A percentile compares a stretch with the other conserved stretches of the same genome.
These are phyloP conservation scores for Ambrosia artemisiifolia DNA, from an alignment of 129 eudicot species.

Conservation along the genomic window DNA sequence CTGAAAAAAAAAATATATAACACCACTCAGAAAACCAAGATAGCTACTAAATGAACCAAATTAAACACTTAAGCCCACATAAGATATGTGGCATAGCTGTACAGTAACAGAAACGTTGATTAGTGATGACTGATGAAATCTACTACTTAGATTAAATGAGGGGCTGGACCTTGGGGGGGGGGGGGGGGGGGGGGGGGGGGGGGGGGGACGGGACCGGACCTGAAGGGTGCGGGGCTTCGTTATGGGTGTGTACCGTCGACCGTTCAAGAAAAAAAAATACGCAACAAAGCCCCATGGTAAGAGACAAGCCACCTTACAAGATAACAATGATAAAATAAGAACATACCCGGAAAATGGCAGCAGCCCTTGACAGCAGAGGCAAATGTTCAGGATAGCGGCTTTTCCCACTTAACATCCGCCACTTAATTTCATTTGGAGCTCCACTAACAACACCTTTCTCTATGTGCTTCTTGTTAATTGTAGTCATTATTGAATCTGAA, in stretches of 20 bases:
- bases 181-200: no score
- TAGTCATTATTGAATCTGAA: constrained; percentile 43
- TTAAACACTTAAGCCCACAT: neutral
- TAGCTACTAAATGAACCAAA: neutral
- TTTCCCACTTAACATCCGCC: constrained; percentile 85
- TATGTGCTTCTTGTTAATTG: constrained; percentile 42
- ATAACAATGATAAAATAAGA: neutral
- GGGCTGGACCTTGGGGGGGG: no score
- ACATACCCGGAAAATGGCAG: constrained; percentile 85
- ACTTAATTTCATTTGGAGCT: constrained; percentile 44
- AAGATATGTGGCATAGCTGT: neutral
- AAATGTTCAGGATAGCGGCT: constrained; percentile 73
- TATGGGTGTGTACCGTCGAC: no score
- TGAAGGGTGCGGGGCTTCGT: no score
- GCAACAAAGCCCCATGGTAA: neutral
- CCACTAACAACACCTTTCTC: constrained; percentile 41
- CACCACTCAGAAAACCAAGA: constrained; percentile 1
- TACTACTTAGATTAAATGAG: no score
- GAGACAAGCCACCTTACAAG: neutral
- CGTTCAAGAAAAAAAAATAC: neutral
- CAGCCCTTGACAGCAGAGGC: constrained; percentile 71
- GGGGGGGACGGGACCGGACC: no score
- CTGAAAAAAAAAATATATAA: neutral
- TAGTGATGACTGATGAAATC: neutral
- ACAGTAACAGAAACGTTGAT: neutral